phyloP scores from a whole-genome alignment of 495 filamentous ascomycete species.

The Penicillium silybi region DNA sequence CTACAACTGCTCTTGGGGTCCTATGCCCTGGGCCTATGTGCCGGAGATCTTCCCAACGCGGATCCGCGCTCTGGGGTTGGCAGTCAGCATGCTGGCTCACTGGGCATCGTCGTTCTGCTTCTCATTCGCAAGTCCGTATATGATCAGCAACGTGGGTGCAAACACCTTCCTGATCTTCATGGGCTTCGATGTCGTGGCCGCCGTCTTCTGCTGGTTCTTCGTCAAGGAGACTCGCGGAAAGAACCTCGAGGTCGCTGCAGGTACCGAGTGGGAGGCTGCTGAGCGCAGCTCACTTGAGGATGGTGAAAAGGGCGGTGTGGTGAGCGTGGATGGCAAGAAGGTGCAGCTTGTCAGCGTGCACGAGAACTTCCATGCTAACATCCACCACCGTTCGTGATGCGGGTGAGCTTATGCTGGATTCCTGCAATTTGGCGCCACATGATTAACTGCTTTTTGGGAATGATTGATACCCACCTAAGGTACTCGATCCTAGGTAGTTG shows the following conservation, averaged over 20 bases:
- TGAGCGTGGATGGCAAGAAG: conserved; percentile 12
- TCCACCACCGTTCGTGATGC: conserved; percentile 10
- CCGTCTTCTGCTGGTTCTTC: conserved; percentile 25
- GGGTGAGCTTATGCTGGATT: background rate
- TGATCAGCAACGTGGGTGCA: conserved; percentile 23
- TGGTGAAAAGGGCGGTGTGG: conserved; percentile 12
- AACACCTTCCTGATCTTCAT: conserved; percentile 28
- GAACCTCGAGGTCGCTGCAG: conserved; percentile 23
- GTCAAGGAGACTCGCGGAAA: conserved; percentile 25
- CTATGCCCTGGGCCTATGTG: conserved; percentile 23
- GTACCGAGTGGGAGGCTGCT: conserved; percentile 25
- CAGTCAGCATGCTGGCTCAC: conserved; percentile 26
- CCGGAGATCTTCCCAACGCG: conserved; percentile 29
- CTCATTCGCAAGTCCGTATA: conserved; percentile 26
- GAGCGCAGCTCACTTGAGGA: conserved; percentile 16
- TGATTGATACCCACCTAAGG: background rate
- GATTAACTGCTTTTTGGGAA: background rate
- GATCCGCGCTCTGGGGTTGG: conserved; percentile 24
- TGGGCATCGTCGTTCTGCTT: conserved; percentile 30
- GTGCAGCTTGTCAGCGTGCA: conserved; percentile 20
- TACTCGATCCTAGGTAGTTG: background rate
- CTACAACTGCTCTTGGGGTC: conserved; percentile 26
- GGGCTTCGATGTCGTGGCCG: conserved; percentile 21
- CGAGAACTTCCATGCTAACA: conserved; percentile 21
- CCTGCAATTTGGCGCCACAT: background rate